A percentile compares a stretch with the other conserved stretches of the same genome.
Evolutionary conservation across 2,329 filamentous ascomycete genomes (phyloP).

Genomic region (Hypoxylon sp.): DNA sequence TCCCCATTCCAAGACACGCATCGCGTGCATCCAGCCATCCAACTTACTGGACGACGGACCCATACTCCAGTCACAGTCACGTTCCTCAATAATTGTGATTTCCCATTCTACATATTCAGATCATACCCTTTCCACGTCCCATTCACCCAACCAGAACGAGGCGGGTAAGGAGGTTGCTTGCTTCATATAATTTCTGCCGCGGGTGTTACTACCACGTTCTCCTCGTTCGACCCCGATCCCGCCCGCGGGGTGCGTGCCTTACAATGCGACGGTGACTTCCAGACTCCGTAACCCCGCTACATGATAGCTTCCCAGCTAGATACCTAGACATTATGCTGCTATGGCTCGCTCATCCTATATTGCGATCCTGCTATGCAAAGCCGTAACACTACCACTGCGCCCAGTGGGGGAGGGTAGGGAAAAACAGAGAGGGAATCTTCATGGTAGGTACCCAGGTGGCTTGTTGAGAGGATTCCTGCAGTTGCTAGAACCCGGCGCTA

Average conservation of each 20-base stretch:
- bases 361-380: constrained; percentile 13
- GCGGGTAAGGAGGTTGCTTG: constrained; percentile 36
- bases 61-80: constrained; percentile 38
- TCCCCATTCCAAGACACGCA: constrained; percentile 44
- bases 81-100: constrained; percentile 31
- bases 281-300: constrained; percentile 25
- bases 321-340: neutral
- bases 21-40: constrained; percentile 37
- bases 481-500: constrained; percentile 31
- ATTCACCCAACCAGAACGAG: constrained; percentile 40
- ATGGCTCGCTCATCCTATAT: neutral
- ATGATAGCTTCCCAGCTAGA: constrained; percentile 9
- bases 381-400: neutral
- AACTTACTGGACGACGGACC: constrained; percentile 1
- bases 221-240: constrained; percentile 36
- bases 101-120: constrained; percentile 31
- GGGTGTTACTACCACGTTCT: constrained; percentile 36
- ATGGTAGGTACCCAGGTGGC: constrained; percentile 24
- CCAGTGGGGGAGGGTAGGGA: neutral
- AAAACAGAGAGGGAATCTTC: neutral
- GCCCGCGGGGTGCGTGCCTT: constrained; percentile 40
- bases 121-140: constrained; percentile 27
- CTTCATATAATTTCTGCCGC: constrained; percentile 42
- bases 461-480: constrained; percentile 41
- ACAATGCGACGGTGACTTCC: constrained; percentile 35